Percentiles rank a stretch among this genome's conserved stretches.
Conservation (phyloP, 2,329 filamentous ascomycete species). For the Aciculosporium take region DNA sequence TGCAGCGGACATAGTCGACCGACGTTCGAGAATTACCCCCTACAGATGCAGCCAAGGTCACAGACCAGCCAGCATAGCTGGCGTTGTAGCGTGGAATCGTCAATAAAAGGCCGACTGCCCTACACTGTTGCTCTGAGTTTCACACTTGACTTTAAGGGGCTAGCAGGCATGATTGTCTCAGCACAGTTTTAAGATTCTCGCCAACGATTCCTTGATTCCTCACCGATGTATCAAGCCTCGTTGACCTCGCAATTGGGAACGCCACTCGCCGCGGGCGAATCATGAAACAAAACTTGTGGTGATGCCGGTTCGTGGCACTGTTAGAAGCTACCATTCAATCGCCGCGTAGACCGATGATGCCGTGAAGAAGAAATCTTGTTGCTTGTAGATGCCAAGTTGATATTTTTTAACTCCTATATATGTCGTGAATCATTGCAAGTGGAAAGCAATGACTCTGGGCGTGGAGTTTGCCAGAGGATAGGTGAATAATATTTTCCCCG, state of each 20-base stretch:
- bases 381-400: neutral
- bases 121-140: neutral
- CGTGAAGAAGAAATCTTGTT: neutral
- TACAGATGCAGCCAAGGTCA: neutral
- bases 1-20: neutral
- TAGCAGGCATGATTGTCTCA: constrained; percentile 2
- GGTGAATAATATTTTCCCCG: neutral
- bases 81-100: neutral
- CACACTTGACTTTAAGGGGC: constrained; percentile 1
- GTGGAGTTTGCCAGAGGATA: neutral
- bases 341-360: neutral
- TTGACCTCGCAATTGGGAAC: neutral
- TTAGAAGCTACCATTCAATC: neutral
- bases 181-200: constrained; percentile 2
- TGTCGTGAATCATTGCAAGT: neutral
- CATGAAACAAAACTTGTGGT: neutral
- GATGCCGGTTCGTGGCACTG: neutral
- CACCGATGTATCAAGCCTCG: neutral
- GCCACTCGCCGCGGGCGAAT: neutral
- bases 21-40: constrained; percentile 3
- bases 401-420: neutral
- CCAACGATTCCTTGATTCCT: constrained; percentile 1
- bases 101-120: constrained; percentile 1
- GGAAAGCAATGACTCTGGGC: neutral
- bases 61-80: neutral